Base-by-base conservation (phyloP, 1,284 basidiomycete species). In the Leccinum pallidistipes region DNA sequence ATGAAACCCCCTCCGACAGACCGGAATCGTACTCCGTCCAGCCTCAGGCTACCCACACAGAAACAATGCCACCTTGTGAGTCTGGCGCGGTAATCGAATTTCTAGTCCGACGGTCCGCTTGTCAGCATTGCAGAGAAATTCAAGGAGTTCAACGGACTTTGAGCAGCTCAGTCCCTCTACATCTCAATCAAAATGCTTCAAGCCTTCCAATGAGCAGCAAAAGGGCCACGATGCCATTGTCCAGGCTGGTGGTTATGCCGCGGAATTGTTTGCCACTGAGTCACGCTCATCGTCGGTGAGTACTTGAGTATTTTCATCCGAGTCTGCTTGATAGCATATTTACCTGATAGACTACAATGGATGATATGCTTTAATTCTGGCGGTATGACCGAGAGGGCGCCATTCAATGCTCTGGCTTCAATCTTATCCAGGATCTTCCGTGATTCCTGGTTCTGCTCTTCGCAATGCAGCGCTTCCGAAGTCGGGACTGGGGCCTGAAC, bases 371-470 rank as follows among this genome's bases (percentile, higher is more conserved):
- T 16, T 55, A 54, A 2, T 31, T 65, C 8, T 62, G 57, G 56
- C n/a, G 16, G 3, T 65, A 57, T 5, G 56, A 65, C 27, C 54
- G 56, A 10, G 51, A 65, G 11, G 0, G 27, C 3, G 5, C 24
- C 7, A 63, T 65, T 6, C 24, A 58, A 9, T 58, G 27, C 45
- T 52, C 47, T 3, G 21, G 12, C 1, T 16, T 65, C 1, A 65
- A 65, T 5, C 59, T 63, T 9, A 56, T 76, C 31, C 47, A 65
- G 24, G 69, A 76, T 40, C 68, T 77, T 24, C 75, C 74, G 5
- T 66, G 66, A 21, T 73, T 76, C 54, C 64, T 76, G 0, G 64
- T 73, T 1, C 64, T 78, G 3, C 68, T 78, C 8, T 55, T 74
- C 10, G 61, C 60, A 8, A 68, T 76, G 43, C 71, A 78, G 59